These are phyloP conservation scores for Fragilaria crotonensis DNA, from an alignment of 108 stramenopile species.

Conservation along the genomic window DNA sequence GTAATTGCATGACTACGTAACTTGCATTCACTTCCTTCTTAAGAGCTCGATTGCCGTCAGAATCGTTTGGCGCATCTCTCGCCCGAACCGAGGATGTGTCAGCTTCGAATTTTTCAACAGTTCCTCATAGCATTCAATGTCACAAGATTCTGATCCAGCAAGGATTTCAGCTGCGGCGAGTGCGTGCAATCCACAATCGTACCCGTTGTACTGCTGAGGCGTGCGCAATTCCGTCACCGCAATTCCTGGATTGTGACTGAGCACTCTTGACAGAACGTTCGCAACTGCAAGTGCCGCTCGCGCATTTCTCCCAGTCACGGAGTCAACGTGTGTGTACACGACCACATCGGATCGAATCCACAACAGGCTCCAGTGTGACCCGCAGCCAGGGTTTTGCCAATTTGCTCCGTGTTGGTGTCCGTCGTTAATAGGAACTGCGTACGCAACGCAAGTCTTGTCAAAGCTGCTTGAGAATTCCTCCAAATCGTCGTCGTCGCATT, in stretches of 20 bases:
- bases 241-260: conserved; percentile 5
- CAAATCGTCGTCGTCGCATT: conserved; percentile 61
- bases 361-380: conserved; percentile 73
- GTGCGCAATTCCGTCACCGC: conserved; percentile 20
- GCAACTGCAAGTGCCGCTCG: conserved; percentile 48
- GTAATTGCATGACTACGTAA: too few relatives aligned
- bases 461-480: conserved; percentile 31
- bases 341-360: neutral
- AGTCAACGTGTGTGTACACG: conserved; percentile 62
- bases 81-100: too few relatives aligned
- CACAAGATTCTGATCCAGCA: neutral
- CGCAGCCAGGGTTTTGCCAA: conserved; percentile 24
- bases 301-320: conserved; percentile 36
- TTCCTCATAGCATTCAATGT: neutral
- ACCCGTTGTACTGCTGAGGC: conserved; percentile 66
- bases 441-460: conserved; percentile 6
- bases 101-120: too few relatives aligned
- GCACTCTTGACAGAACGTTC: conserved; percentile 22
- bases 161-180: conserved; percentile 26
- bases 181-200: conserved; percentile 69
- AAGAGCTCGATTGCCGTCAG: too few relatives aligned
- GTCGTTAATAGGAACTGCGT: conserved; percentile 62
- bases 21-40: too few relatives aligned
- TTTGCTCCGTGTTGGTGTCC: conserved; percentile 6
- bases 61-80: too few relatives aligned